Percentiles rank a stretch among this genome's conserved stretches.
phyloP scores from a whole-genome alignment of 331 rosid genomes.

The Arachis monticola region DNA sequence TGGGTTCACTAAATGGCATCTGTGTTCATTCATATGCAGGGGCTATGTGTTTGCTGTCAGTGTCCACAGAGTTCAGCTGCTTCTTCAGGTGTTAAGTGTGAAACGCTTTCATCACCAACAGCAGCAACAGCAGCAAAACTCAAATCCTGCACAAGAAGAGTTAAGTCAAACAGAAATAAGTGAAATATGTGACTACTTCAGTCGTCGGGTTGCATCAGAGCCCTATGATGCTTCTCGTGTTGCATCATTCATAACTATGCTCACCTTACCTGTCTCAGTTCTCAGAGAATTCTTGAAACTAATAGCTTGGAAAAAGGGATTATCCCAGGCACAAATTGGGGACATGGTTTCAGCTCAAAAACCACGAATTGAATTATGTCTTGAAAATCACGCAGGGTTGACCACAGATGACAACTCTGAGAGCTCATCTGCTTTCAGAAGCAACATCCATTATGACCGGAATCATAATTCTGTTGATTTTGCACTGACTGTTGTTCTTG shows the following conservation, averaged over 20 bases:
- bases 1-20: constrained; percentile 17
- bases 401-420: constrained; percentile 58
- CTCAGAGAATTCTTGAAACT: constrained; percentile 92
- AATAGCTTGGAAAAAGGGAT: constrained; percentile 96
- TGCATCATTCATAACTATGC: constrained; percentile 97
- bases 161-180: constrained; percentile 82
- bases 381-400: constrained; percentile 91
- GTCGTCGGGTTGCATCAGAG: constrained; percentile 99
- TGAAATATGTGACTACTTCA: constrained; percentile 97
- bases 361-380: constrained; percentile 95
- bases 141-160: constrained; percentile 83
- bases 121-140: constrained; percentile 83
- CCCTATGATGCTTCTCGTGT: constrained; percentile 99
- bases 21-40: constrained; percentile 59
- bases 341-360: constrained; percentile 86
- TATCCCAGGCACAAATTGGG: constrained; percentile 88
- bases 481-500: constrained; percentile 94
- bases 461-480: constrained; percentile 89
- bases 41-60: constrained; percentile 99
- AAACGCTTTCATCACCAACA: constrained; percentile 98
- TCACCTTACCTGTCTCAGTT: constrained; percentile 91
- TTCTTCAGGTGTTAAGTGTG: constrained; percentile 97
- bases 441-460: constrained; percentile 94
- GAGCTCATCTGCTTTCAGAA: constrained; percentile 69
- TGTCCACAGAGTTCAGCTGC: constrained; percentile 98